Evolutionary conservation across 208 protist genomes (phyloP).

Genomic region (Crithidia sp.): DNA sequence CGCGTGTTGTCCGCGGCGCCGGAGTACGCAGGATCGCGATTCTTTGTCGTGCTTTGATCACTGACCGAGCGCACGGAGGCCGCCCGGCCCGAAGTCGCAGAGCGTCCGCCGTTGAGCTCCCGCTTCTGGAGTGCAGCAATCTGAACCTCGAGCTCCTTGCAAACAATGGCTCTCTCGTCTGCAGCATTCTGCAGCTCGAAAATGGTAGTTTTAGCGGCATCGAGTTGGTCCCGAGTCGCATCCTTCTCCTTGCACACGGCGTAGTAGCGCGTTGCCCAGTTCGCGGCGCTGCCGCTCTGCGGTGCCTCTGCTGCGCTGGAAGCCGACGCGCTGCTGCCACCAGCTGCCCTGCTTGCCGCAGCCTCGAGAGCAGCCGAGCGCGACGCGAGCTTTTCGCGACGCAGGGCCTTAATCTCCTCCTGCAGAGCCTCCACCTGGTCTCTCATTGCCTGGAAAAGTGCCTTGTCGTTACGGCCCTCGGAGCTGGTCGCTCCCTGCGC

Average conservation of each 20-base stretch:
- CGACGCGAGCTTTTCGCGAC: slow-evolving; percentile 14
- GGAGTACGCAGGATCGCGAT: background rate
- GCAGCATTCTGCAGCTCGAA: slow-evolving; percentile 33
- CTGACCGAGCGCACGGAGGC: slow-evolving; percentile 15
- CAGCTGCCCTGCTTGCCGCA: background rate
- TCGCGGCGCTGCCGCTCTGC: background rate
- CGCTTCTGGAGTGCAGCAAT: slow-evolving; percentile 40
- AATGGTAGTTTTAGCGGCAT: slow-evolving; percentile 40
- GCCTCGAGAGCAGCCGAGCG: slow-evolving; percentile 11
- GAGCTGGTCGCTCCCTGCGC: slow-evolving; percentile 33
- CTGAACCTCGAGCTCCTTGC: slow-evolving; percentile 58
- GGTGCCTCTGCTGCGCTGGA: background rate
- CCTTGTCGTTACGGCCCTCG: slow-evolving; percentile 41
- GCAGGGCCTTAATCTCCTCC: slow-evolving; percentile 32
- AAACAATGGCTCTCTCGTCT: slow-evolving; percentile 49
- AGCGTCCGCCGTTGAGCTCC: background rate
- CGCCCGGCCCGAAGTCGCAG: background rate
- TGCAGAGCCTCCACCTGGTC: slow-evolving; percentile 53
- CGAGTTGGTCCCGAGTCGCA: slow-evolving; percentile 47
- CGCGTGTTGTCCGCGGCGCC: background rate
- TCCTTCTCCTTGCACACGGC: slow-evolving; percentile 42
- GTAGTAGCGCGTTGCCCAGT: slow-evolving; percentile 28
- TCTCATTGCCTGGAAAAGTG: slow-evolving; percentile 67
- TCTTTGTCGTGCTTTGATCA: slow-evolving; percentile 11
- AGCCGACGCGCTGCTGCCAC: background rate